Base-by-base conservation (phyloP, 176 grass and related monocot genomes). In the Hordeum marinum region DNA sequence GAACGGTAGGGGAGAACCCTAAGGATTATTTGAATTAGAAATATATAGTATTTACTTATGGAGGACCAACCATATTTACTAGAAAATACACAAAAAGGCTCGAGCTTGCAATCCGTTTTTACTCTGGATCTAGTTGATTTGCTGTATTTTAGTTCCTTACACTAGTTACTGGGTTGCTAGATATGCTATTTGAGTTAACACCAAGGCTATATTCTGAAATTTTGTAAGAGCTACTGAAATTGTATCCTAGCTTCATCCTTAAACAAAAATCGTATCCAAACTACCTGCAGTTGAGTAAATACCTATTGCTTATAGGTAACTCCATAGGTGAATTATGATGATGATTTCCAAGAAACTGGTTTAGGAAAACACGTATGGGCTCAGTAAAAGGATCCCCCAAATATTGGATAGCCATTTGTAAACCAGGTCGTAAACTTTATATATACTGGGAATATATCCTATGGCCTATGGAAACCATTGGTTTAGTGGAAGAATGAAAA, bases 141-240 rank as follows among this genome's bases (percentile, higher is more conserved):
- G 57, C 43, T 80, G 23, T 31, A 54, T 77, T 39, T 72, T 52
- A 52, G 48, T 52, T 52, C 48, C 48, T 52, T 52, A 18, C 15
- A 18, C 46, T 50, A 52, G 23, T 81, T 63, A 62, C 42, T 77
- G 31, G 71, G 41, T 63, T 81, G 24, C 60, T 54, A 63, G 55
- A 9, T 71, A 21, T 72, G 63, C 9, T 35, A 21, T 86, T 71
- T 70, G 18, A 72, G 12, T 78, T 43, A 63, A n/a, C 21, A 63
- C 36, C 72, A 7, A 66, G 72, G 40, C 24, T 80, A 87, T 82
- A 27, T 63, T 71, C 37, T 83, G 5, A 23, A 41, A 63, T 72
- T 4, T 78, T 8, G 60, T 11, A 35, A 26, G 67, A 72, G 11
- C 14, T 68, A 15, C 26, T 82, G 59, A 75, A 57, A 35, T 82